Percentiles rank a stretch among this genome's conserved stretches.
phyloP scores from a whole-genome alignment of 805 yeast genomes.

The Wickerhamomyces silvicola region DNA sequence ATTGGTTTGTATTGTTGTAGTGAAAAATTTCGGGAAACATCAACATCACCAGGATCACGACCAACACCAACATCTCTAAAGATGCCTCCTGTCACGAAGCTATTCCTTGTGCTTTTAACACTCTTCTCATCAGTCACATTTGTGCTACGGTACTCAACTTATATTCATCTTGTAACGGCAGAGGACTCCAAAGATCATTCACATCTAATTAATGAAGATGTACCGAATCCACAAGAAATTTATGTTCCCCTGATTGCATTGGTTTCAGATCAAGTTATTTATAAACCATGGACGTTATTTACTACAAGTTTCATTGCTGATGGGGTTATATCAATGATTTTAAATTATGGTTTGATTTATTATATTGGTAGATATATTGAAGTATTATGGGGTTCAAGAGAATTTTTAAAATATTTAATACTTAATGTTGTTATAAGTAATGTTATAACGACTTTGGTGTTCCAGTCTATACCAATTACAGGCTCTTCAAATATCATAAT shows the following conservation, averaged over 20 bases:
- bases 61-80: conserved; percentile 12
- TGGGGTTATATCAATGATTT: conserved; percentile 30
- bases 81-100: conserved; percentile 28
- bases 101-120: conserved; percentile 16
- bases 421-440: conserved; percentile 32
- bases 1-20: not conserved
- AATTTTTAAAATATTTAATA: conserved; percentile 36
- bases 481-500: conserved; percentile 23
- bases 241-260: conserved; percentile 46
- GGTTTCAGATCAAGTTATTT: conserved; percentile 35
- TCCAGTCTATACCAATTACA: conserved; percentile 10
- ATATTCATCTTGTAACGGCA: conserved; percentile 21
- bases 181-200: conserved; percentile 17
- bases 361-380: conserved; percentile 53
- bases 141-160: conserved; percentile 25
- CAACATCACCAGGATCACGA: conserved; percentile 12
- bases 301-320: conserved; percentile 43
- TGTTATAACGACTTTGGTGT: conserved; percentile 17
- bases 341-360: conserved; percentile 32
- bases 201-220: conserved; percentile 13
- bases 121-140: conserved; percentile 23
- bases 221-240: conserved; percentile 38
- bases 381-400: conserved; percentile 45
- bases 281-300: conserved; percentile 44
- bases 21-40: not conserved